A percentile compares a stretch with the other conserved stretches of the same genome.
These are phyloP conservation scores for Pilobolus umbonatus DNA, from an alignment of 192 early-diverging fungal genomes.

Conservation along the genomic window DNA sequence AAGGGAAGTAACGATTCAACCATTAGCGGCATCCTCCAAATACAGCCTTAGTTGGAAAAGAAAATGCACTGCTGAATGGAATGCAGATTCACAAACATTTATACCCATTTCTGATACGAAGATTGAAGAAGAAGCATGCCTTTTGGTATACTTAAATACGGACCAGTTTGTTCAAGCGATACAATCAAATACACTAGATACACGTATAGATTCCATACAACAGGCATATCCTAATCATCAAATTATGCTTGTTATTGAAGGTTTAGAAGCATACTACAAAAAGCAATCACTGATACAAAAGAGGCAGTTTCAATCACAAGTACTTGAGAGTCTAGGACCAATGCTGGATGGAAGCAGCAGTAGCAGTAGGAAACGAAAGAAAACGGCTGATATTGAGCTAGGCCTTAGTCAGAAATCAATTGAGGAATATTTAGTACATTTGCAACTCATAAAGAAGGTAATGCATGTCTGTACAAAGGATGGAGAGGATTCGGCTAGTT, in stretches of 20 bases:
- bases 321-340: constrained; percentile 14
- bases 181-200: constrained; percentile 5
- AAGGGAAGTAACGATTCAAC: not conserved
- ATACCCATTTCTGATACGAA: constrained; percentile 13
- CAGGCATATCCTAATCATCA: constrained; percentile 9
- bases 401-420: constrained; percentile 16
- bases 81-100: constrained; percentile 26
- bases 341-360: not conserved
- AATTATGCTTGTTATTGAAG: constrained; percentile 37
- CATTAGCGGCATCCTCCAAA: not conserved
- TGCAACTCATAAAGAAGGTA: constrained; percentile 36
- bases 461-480: constrained; percentile 31
- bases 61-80: constrained; percentile 21
- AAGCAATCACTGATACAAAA: constrained; percentile 16
- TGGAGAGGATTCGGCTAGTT: constrained; percentile 32
- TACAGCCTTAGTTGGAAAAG: constrained; percentile 40
- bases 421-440: constrained; percentile 25
- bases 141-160: constrained; percentile 22
- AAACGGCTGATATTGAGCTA: not conserved
- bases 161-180: constrained; percentile 22
- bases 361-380: not conserved
- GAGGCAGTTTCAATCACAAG: constrained; percentile 23
- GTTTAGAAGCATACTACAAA: constrained; percentile 31
- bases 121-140: constrained; percentile 25
- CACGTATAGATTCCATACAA: constrained; percentile 18